Conservation (phyloP, 192 early-diverging fungal genomes). For the Backusella australiensis region DNA sequence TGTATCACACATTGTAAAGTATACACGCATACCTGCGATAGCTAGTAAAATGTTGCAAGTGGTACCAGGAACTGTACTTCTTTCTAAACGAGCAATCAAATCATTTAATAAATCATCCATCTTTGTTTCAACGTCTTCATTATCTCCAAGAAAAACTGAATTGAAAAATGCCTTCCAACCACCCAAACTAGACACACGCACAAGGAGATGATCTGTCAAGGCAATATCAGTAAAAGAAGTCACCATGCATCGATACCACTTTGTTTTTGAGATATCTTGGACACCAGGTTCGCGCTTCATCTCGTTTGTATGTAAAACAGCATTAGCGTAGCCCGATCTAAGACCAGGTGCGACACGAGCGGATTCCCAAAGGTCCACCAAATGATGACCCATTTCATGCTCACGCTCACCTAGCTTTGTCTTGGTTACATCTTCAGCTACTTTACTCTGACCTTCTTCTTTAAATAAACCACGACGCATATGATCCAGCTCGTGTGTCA, state of each 20-base stretch:
- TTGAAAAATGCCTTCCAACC: slow-evolving; percentile 51
- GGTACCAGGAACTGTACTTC: slow-evolving; percentile 28
- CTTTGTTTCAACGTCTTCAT: slow-evolving; percentile 8
- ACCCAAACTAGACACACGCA: slow-evolving; percentile 37
- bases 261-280: slow-evolving; percentile 16
- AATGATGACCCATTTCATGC: background rate
- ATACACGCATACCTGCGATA: slow-evolving; percentile 20
- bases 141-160: background rate
- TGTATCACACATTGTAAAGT: background rate
- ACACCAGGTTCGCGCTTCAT: slow-evolving; percentile 9
- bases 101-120: slow-evolving; percentile 12
- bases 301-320: slow-evolving; percentile 20
- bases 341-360: slow-evolving; percentile 50
- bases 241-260: slow-evolving; percentile 44
- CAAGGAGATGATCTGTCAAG: slow-evolving; percentile 51
- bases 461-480: slow-evolving; percentile 55
- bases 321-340: slow-evolving; percentile 46
- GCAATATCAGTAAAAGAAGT: slow-evolving; percentile 48
- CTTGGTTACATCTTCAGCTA: background rate
- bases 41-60: slow-evolving; percentile 31
- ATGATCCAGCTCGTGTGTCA: slow-evolving; percentile 47
- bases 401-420: background rate
- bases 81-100: slow-evolving; percentile 18
- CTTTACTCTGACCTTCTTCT: slow-evolving; percentile 14
- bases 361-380: slow-evolving; percentile 46